Conservation (phyloP, 345 rosid species). For the Citrus medica region DNA sequence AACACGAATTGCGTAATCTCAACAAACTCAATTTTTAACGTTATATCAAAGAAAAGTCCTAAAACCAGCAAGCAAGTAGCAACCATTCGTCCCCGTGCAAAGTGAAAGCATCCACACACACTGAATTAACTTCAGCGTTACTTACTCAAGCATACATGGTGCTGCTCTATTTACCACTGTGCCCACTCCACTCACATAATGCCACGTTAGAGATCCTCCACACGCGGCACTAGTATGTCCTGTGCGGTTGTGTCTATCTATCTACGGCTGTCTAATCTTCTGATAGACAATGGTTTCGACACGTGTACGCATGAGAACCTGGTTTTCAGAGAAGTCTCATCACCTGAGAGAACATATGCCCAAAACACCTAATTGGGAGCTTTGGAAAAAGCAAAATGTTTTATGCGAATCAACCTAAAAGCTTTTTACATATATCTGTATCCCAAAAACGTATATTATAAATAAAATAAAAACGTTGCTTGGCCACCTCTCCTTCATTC, state of each 20-base stretch:
- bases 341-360: background rate
- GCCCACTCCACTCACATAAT: background rate
- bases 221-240: background rate
- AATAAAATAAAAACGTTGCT: slow-evolving; percentile 21
- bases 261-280: background rate
- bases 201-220: background rate
- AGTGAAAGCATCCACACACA: too few relatives aligned
- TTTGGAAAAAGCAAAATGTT: slow-evolving; percentile 10
- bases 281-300: background rate
- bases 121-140: too few relatives aligned
- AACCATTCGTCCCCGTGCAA: too few relatives aligned
- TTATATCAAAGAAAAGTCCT: too few relatives aligned
- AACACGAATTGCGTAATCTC: too few relatives aligned
- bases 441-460: background rate
- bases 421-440: slow-evolving; percentile 5
- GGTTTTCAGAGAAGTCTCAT: background rate
- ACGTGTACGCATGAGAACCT: background rate
- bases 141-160: too few relatives aligned
- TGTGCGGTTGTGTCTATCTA: background rate
- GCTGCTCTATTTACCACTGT: too few relatives aligned
- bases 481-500: slow-evolving; percentile 12
- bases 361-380: background rate
- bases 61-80: too few relatives aligned
- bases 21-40: too few relatives aligned
- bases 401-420: slow-evolving; percentile 9